Conservation (phyloP, 495 filamentous ascomycete species). For the Annulohypoxylon moriforme region DNA sequence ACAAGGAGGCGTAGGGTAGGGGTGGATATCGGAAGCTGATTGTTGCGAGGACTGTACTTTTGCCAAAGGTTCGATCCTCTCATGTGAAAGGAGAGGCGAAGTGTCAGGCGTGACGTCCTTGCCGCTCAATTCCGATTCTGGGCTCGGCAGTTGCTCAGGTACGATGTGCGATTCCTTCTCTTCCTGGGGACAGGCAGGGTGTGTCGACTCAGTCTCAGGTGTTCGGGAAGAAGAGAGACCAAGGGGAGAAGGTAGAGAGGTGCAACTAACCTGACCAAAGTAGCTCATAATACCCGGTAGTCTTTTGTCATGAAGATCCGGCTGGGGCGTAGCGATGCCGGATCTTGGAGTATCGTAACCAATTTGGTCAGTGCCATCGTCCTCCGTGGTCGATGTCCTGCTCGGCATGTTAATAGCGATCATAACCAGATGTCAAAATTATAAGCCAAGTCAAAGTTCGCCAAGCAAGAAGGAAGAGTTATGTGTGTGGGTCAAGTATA, state of each 20-base stretch:
- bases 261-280: constrained; percentile 96
- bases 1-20: constrained; percentile 68
- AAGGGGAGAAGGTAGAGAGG: constrained; percentile 57
- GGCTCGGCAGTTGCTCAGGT: constrained; percentile 38
- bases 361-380: constrained; percentile 80
- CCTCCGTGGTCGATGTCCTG: constrained; percentile 65
- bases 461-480: constrained; percentile 25
- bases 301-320: constrained; percentile 89
- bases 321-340: constrained; percentile 86
- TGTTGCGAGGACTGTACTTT: constrained; percentile 50
- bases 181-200: constrained; percentile 48
- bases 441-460: constrained; percentile 7
- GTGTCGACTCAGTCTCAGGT: constrained; percentile 51
- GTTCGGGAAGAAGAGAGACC: constrained; percentile 53
- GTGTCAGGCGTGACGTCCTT: constrained; percentile 52
- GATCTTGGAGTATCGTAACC: constrained; percentile 85
- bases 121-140: constrained; percentile 41
- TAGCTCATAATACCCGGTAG: constrained; percentile 91
- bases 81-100: constrained; percentile 65
- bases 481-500: constrained; percentile 11
- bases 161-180: constrained; percentile 50
- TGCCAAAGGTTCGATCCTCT: constrained; percentile 55
- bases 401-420: constrained; percentile 58
- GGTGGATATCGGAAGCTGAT: constrained; percentile 52
- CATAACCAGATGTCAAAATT: constrained; percentile 37